Conservation (phyloP, 148 eudicot species). For the Gaultheria prostrata region DNA sequence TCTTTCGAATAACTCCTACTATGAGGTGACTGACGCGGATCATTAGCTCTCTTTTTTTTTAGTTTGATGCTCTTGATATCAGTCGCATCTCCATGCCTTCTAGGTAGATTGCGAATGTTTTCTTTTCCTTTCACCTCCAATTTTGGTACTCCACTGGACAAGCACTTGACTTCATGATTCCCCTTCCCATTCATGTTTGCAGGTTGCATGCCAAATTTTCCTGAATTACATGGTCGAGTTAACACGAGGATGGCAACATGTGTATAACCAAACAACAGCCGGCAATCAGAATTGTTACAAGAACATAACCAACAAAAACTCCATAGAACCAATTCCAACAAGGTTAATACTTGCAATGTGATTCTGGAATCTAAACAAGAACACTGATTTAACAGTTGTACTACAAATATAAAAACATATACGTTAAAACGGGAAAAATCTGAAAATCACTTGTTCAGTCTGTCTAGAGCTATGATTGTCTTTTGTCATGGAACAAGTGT, state of each 20-base stretch:
- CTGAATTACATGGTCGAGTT: slow-evolving; percentile 5
- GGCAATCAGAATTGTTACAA: not conserved
- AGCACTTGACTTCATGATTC: slow-evolving; percentile 11
- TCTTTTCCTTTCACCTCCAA: not conserved
- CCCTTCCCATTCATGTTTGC: slow-evolving; percentile 11
- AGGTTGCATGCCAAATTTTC: slow-evolving; percentile 1
- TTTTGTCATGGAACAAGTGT: not conserved
- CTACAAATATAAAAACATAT: not conserved
- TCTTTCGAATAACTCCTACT: slow-evolving; percentile 1
- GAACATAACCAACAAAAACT: not conserved
- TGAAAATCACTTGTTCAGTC: not conserved
- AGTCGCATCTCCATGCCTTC: slow-evolving; percentile 1
- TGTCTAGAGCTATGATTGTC: not conserved
- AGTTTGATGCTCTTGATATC: not conserved
- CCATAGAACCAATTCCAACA: not conserved
- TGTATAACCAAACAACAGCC: slow-evolving; percentile 6
- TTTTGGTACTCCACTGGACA: slow-evolving; percentile 9
- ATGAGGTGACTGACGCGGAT: not conserved
- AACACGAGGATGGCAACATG: slow-evolving; percentile 11
- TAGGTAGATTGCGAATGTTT: slow-evolving; percentile 2
- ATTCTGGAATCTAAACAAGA: not conserved
- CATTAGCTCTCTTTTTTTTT: not conserved
- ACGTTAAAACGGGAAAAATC: not conserved
- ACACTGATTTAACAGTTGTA: not conserved
- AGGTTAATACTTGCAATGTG: not conserved